Evolutionary conservation across 2,329 filamentous ascomycete genomes (phyloP).

Genomic region (Fusarium tuaranense): DNA sequence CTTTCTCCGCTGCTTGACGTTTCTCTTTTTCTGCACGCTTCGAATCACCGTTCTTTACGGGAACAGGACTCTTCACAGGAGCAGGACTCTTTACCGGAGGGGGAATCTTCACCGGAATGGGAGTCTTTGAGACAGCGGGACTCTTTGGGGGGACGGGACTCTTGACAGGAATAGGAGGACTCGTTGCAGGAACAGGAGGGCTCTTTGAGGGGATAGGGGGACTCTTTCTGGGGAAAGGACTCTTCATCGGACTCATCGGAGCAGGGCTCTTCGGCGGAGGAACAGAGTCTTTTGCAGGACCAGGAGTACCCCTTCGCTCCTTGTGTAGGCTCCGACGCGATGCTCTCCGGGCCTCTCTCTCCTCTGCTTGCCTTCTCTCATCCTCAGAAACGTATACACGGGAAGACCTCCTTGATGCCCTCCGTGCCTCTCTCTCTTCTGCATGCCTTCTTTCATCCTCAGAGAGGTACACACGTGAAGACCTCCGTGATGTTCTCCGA

Average conservation of each 20-base stretch:
- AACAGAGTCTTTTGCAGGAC: not conserved
- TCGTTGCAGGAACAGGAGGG: not conserved
- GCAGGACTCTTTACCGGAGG: not conserved
- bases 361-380: slow-evolving; percentile 10
- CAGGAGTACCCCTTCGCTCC: not conserved
- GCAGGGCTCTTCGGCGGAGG: not conserved
- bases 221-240: not conserved
- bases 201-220: not conserved
- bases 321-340: not conserved
- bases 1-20: not conserved
- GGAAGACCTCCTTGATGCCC: not conserved
- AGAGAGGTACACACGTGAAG: not conserved
- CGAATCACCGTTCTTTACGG: not conserved
- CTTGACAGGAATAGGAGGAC: not conserved
- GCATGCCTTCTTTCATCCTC: slow-evolving; percentile 6
- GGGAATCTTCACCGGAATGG: not conserved
- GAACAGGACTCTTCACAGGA: not conserved
- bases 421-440: slow-evolving; percentile 5
- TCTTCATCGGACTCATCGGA: not conserved
- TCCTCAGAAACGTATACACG: not conserved
- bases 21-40: slow-evolving; percentile 3
- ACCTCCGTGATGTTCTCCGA: not conserved
- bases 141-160: not conserved
- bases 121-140: not conserved
- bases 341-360: slow-evolving; percentile 2